Evolutionary conservation across 345 rosid genomes (phyloP), one percentile per base, ranked within the genome.

Genomic region (Salix brachista): DNA sequence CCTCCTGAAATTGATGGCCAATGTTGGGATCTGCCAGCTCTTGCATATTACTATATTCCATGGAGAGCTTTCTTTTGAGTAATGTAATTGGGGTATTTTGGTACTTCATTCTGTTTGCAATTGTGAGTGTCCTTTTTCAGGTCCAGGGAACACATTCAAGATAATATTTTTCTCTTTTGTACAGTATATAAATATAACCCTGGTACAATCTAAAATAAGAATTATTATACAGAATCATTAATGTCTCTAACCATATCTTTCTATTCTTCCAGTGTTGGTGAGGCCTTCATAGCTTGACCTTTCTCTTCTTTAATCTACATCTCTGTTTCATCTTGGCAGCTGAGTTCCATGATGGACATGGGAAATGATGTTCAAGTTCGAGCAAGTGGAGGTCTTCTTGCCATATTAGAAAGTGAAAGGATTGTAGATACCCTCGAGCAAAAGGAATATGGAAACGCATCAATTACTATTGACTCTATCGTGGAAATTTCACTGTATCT

Each of bases 321-420:
- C 78, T 61, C 65, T 67, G 80, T 77, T 68, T 82, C 52, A 67
- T 69, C 37, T 48, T 75, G 78, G 73, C 86, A 96, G 99, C 86
- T 93, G 75, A 92, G 93, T 85, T 93, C 97, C 52, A 96, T 91
- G 99, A 93, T 93, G 97, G 95, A 96, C 80, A 86, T 91, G 85
- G 91, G 90, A 83, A 96, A 96, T 82, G 98, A 93, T 70, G 81
- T 91, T 80, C 92, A 90, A 84, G 93, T 96, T 82, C 96, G 98
- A 67, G 96, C 93, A 69, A 89, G 96, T 82, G 99, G 98, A 30
- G 98, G 98, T 74, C 99, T 93, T 80, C 92, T 96, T 73, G 98
- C 99, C 67, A 86, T 95, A 82, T 85, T 93, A 87, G 99, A 95
- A 88, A 93, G 83, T 81, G 99, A 95, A 86, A 90, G 93, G 76